phyloP scores from a whole-genome alignment of 2,329 filamentous ascomycete species.

The Talaromyces sp. region DNA sequence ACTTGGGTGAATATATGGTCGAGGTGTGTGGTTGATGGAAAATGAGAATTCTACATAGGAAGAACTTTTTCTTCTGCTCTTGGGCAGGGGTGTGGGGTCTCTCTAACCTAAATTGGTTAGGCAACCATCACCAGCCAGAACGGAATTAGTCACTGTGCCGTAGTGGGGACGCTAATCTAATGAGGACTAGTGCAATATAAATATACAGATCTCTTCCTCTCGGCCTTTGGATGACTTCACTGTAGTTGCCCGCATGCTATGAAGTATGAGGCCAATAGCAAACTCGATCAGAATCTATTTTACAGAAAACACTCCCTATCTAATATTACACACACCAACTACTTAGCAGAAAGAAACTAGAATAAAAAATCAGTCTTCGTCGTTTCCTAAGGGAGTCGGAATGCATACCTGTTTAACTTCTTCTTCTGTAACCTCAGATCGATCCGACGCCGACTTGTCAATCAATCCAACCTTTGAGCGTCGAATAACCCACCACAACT shows the following conservation, averaged over 20 bases:
- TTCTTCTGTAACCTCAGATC: conserved; percentile 62
- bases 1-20: background rate
- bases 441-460: conserved; percentile 56
- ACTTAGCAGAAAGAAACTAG: conserved; percentile 23
- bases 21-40: background rate
- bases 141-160: background rate
- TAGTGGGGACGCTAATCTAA: background rate
- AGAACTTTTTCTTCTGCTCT: background rate
- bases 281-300: no score
- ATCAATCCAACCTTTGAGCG: conserved; percentile 67
- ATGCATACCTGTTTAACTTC: conserved; percentile 58
- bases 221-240: background rate
- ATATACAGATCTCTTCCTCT: background rate
- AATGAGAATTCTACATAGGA: background rate
- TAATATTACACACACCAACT: background rate
- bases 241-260: background rate
- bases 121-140: background rate
- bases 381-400: background rate
- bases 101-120: no score
- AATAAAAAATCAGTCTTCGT: conserved; percentile 11
- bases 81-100: background rate
- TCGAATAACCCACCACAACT: conserved; percentile 75
- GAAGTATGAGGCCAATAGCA: background rate
- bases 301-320: background rate
- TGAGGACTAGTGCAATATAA: background rate